These are phyloP conservation scores for Talaromyces sp. DNA, from an alignment of 2,329 filamentous ascomycete genomes.

Conservation along the genomic window DNA sequence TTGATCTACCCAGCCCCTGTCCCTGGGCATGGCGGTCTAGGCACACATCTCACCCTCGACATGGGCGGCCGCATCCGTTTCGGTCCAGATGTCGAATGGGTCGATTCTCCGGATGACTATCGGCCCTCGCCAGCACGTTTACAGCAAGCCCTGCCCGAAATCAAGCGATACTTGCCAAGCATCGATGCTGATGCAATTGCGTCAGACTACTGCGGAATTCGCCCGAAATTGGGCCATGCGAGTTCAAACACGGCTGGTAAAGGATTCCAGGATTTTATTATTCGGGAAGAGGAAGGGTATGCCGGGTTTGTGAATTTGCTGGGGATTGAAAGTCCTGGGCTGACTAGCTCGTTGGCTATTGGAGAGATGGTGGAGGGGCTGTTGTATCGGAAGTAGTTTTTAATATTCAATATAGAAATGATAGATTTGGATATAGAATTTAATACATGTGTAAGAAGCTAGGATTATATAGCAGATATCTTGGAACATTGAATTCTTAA, in stretches of 20 bases:
- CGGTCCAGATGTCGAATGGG: constrained; percentile 94
- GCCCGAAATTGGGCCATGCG: constrained; percentile 71
- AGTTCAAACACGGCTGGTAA: constrained; percentile 53
- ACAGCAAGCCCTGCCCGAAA: constrained; percentile 65
- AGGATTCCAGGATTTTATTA: constrained; percentile 79
- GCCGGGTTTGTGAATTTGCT: constrained; percentile 83
- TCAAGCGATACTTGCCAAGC: constrained; percentile 71
- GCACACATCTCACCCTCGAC: constrained; percentile 91
- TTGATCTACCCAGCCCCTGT: constrained; percentile 85
- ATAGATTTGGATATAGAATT: neutral
- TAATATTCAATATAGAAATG: neutral
- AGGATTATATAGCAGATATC: neutral
- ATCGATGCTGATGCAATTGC: constrained; percentile 63
- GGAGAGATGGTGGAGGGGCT: constrained; percentile 66
- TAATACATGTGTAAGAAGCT: neutral
- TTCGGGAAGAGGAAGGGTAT: constrained; percentile 71
- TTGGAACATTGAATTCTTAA: too few species aligned
- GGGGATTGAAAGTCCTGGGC: constrained; percentile 87
- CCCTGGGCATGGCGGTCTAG: constrained; percentile 79
- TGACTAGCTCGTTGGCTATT: constrained; percentile 84
- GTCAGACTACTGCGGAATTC: constrained; percentile 85
- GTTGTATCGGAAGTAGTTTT: neutral
- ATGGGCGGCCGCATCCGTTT: constrained; percentile 80
- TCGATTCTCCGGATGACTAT: constrained; percentile 66
- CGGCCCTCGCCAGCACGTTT: constrained; percentile 61